phyloP scores from a whole-genome alignment of 805 yeast genomes.

The Tetrapisispora pingtungensis region DNA sequence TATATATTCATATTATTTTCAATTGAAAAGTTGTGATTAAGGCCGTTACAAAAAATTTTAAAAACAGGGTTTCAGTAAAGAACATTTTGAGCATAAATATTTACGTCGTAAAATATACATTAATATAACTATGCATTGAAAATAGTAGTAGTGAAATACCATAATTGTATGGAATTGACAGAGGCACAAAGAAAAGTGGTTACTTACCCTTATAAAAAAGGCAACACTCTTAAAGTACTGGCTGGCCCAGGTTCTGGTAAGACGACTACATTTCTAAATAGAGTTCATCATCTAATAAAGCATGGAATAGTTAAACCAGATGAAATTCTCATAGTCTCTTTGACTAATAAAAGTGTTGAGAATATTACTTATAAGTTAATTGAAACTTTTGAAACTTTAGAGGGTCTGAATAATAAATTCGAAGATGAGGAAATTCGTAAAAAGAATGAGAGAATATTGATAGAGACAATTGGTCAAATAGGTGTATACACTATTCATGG shows the following conservation, averaged over 20 bases:
- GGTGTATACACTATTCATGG: slow-evolving; percentile 55
- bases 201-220: slow-evolving; percentile 30
- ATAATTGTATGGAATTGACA: slow-evolving; percentile 25
- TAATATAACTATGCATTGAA: too few species aligned
- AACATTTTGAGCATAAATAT: too few species aligned
- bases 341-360: slow-evolving; percentile 62
- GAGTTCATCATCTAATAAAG: slow-evolving; percentile 40
- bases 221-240: slow-evolving; percentile 38
- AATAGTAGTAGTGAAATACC: too few species aligned
- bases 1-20: too few species aligned
- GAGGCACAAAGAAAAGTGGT: slow-evolving; percentile 40
- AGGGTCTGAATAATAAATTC: slow-evolving; percentile 9
- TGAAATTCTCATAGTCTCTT: slow-evolving; percentile 50
- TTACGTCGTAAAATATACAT: too few species aligned
- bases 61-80: too few species aligned
- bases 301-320: slow-evolving; percentile 34
- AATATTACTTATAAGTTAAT: slow-evolving; percentile 30
- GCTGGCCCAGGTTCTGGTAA: slow-evolving; percentile 78
- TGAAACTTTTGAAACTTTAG: slow-evolving; percentile 23
- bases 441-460: not conserved
- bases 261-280: slow-evolving; percentile 46
- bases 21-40: too few species aligned
- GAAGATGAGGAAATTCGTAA: not conserved
- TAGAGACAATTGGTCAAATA: slow-evolving; percentile 21
- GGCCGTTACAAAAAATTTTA: too few species aligned